Conservation (phyloP, 768 basidiomycete genomes). For the Lentinula edodes region DNA sequence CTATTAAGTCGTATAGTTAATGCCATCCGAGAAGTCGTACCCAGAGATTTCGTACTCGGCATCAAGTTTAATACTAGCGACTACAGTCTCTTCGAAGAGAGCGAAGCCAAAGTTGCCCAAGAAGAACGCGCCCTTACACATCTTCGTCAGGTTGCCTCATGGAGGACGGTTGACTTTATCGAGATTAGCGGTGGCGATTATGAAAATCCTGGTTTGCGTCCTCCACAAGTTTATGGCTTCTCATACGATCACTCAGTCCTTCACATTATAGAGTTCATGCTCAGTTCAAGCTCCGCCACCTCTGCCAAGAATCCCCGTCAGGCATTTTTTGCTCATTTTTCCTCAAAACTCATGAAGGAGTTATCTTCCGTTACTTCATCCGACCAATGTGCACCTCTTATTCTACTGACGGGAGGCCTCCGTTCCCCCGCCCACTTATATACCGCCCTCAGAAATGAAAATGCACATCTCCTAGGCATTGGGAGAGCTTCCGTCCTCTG, state of each 20-base stretch:
- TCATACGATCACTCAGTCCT: not conserved
- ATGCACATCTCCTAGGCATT: constrained; percentile 75
- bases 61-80: constrained; percentile 81
- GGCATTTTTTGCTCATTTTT: constrained; percentile 68
- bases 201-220: constrained; percentile 58
- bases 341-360: constrained; percentile 44
- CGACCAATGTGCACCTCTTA: constrained; percentile 38
- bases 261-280: constrained; percentile 38
- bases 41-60: constrained; percentile 61
- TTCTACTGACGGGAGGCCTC: constrained; percentile 82
- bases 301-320: constrained; percentile 42
- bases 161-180: constrained; percentile 73
- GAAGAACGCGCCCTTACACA: constrained; percentile 53
- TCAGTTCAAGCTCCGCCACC: constrained; percentile 1
- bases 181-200: constrained; percentile 89
- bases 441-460: constrained; percentile 42
- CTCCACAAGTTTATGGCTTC: not conserved
- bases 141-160: constrained; percentile 52
- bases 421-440: constrained; percentile 51
- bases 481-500: constrained; percentile 60
- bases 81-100: constrained; percentile 36
- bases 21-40: constrained; percentile 48
- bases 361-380: constrained; percentile 28
- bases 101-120: constrained; percentile 16
- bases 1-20: constrained; percentile 52